Evolutionary conservation across 2,329 filamentous ascomycete genomes (phyloP).

Genomic region (Pyricularia sp.): DNA sequence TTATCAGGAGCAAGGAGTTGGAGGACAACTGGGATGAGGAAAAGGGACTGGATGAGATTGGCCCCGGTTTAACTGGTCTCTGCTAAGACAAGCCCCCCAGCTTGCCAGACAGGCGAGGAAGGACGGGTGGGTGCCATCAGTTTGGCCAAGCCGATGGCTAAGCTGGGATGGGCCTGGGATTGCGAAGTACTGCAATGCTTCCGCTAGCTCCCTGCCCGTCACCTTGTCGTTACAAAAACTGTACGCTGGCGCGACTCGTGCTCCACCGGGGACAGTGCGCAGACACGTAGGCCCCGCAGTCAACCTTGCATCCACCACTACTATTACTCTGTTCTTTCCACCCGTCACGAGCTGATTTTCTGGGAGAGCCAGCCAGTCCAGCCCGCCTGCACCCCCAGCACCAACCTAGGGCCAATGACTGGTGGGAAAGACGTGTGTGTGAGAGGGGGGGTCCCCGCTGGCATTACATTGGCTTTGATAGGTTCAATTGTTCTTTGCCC

Average conservation of each 20-base stretch:
- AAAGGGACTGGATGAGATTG: constrained; percentile 47
- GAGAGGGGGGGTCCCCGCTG: not conserved
- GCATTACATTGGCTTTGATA: not conserved
- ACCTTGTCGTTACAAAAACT: not conserved
- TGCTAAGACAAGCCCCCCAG: constrained; percentile 31
- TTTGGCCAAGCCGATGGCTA: constrained; percentile 2
- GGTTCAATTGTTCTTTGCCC: not conserved
- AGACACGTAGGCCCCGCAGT: not conserved
- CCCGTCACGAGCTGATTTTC: not conserved
- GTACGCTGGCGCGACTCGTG: not conserved
- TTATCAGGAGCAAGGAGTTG: constrained; percentile 34
- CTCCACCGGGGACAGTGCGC: not conserved
- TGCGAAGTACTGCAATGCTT: not conserved
- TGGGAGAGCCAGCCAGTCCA: not conserved
- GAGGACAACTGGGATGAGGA: constrained; percentile 43
- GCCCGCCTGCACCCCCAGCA: not conserved
- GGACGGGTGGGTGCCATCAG: constrained; percentile 1
- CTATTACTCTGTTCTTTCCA: not conserved
- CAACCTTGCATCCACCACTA: not conserved
- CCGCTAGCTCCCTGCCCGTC: not conserved
- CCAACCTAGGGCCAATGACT: not conserved
- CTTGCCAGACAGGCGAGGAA: not conserved
- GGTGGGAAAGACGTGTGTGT: not conserved
- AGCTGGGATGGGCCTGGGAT: constrained; percentile 1
- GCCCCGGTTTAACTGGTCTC: constrained; percentile 26